phyloP scores from a whole-genome alignment of 2,329 filamentous ascomycete species.

The Monascus ruber region DNA sequence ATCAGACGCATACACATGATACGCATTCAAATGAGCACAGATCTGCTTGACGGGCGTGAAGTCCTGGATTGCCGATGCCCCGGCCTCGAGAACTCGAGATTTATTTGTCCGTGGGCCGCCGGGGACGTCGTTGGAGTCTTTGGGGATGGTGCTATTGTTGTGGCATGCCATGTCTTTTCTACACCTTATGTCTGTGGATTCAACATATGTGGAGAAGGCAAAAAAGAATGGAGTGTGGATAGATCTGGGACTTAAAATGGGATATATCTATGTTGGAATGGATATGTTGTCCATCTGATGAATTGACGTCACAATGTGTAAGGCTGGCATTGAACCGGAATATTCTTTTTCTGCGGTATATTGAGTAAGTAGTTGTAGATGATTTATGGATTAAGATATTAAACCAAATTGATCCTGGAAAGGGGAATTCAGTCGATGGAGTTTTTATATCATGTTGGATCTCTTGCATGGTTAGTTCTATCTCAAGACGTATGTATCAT shows the following conservation, averaged over 20 bases:
- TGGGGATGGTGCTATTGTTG: constrained; percentile 1
- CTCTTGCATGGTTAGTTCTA: too few species aligned
- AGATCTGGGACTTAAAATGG: background rate
- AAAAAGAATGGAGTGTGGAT: background rate
- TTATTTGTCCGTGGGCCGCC: constrained; percentile 23
- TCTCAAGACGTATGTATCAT: too few species aligned
- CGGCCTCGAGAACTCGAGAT: constrained; percentile 27
- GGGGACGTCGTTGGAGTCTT: constrained; percentile 8
- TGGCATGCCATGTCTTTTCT: background rate
- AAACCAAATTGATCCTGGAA: too few species aligned
- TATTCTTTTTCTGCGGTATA: too few species aligned
- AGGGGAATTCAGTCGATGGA: too few species aligned
- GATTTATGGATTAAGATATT: too few species aligned
- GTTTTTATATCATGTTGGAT: too few species aligned
- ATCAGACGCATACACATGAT: constrained; percentile 70
- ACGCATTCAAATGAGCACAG: constrained; percentile 78
- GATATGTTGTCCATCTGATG: background rate
- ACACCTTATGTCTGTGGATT: background rate
- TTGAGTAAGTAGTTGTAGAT: too few species aligned
- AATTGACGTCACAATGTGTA: constrained; percentile 21
- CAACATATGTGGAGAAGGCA: background rate
- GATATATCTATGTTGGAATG: background rate
- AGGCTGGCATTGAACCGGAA: background rate
- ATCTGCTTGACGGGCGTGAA: constrained; percentile 63
- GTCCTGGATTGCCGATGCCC: constrained; percentile 26